Evolutionary conservation across 768 basidiomycete genomes (phyloP).

Genomic region (Auricularia sp.): DNA sequence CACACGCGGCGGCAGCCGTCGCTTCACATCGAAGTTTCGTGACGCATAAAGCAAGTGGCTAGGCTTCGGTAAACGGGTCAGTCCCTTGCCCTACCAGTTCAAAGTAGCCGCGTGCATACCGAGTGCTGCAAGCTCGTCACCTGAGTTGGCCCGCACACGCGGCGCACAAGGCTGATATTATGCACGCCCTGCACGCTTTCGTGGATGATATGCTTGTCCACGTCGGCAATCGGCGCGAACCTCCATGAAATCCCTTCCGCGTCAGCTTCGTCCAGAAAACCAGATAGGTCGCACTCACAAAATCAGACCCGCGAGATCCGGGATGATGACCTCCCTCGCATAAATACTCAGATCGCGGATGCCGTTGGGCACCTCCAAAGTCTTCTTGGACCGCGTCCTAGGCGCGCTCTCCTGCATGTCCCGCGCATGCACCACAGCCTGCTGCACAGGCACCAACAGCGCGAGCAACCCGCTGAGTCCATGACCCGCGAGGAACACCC

Average conservation of each 20-base stretch:
- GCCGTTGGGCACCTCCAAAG: conserved; percentile 10
- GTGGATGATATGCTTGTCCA: conserved; percentile 11
- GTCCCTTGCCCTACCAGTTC: too few relatives aligned
- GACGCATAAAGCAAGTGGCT: conserved; percentile 14
- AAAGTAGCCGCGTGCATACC: conserved; percentile 6
- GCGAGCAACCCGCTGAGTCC: conserved; percentile 12
- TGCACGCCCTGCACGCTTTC: conserved; percentile 9
- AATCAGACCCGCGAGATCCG: conserved; percentile 12
- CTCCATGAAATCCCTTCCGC: neutral
- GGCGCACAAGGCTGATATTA: conserved; percentile 11
- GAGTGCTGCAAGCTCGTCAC: conserved; percentile 4
- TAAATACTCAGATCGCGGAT: conserved; percentile 11
- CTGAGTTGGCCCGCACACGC: conserved; percentile 12
- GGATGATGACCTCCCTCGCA: conserved; percentile 7
- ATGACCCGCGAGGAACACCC: conserved; percentile 11
- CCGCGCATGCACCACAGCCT: conserved; percentile 11
- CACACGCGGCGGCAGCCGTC: conserved; percentile 10
- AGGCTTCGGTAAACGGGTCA: conserved; percentile 6
- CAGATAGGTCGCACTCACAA: conserved; percentile 6
- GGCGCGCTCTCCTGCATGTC: neutral
- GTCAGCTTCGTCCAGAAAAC: neutral
- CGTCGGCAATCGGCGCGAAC: conserved; percentile 11
- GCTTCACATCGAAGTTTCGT: conserved; percentile 10
- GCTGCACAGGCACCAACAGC: conserved; percentile 10
- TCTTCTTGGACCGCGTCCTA: neutral